Evolutionary conservation across 1,284 basidiomycete species (phyloP), one percentile per base, ranked within the genome.

Genomic region (Trametes versicolor): DNA sequence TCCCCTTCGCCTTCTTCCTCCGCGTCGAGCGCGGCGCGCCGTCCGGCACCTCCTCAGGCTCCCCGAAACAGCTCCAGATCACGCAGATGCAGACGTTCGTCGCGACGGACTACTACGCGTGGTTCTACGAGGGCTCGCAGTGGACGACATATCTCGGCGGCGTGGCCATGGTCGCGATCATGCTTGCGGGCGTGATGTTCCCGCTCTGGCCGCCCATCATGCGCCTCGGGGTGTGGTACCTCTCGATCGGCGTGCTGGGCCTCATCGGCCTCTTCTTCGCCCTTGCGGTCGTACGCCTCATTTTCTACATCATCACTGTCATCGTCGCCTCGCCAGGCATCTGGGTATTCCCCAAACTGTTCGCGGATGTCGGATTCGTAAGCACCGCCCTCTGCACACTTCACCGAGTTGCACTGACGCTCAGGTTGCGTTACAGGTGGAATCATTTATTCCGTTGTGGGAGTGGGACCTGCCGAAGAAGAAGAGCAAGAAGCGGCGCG

Each of bases 181-280:
- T 99, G 85, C 90, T 99, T 50, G 97, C 94, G 1, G 97, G 94
- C 1, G 97, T 99, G 76, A 98, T 99, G 96, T 99, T 99, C 87
- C 97, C 97, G 0, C 87, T 99, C 17, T 99, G 98, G 97, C 97
- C 97, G 2, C 88, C 91, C 50, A 90, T 89, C 72, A 89, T 99
- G 85, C 86, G 97, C n/a, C 83, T 97, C 48, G 97, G 97, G 45
- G 97, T 98, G 58, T 99, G 95, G 93, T 99, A 99, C 78, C 83
- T 99, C 70, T 94, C 91, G 69, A 91, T 99, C 63, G 94, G 81
- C 41, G 91, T 96, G 73, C 85, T 99, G 32, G 94, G 94, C 29
- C 84, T 99, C 69, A 89, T 99, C 65, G 97, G 90, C 36, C 80
- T 95, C 66, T 97, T 99, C 82, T 96, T 99, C 75, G 95, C 80